Evolutionary conservation across 2,329 filamentous ascomycete species (phyloP).

Genomic region (Fusarium beomiforme): DNA sequence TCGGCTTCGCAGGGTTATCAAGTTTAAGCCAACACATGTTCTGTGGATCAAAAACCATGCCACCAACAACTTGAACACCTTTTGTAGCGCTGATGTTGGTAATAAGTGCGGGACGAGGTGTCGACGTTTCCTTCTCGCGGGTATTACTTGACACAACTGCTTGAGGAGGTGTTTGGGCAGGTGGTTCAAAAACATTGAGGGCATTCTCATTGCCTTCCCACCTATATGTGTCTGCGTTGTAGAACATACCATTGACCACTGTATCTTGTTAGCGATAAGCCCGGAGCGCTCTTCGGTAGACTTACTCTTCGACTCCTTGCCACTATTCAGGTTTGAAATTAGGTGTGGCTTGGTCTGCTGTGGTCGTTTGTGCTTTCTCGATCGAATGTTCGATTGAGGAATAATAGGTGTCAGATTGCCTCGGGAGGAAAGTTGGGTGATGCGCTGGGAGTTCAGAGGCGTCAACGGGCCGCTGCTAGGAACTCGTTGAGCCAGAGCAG

Average conservation of each 20-base stretch:
- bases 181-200: constrained; percentile 78
- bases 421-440: constrained; percentile 62
- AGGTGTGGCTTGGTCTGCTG: constrained; percentile 83
- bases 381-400: constrained; percentile 56
- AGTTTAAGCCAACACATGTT: constrained; percentile 98
- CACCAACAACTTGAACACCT: constrained; percentile 92
- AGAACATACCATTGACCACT: constrained; percentile 96
- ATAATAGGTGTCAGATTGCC: constrained; percentile 55
- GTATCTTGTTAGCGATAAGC: constrained; percentile 44
- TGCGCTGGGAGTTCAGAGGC: constrained; percentile 64
- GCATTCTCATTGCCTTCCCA: constrained; percentile 98
- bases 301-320: constrained; percentile 84
- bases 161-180: constrained; percentile 64
- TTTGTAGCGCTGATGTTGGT: constrained; percentile 87
- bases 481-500: constrained; percentile 67
- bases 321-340: constrained; percentile 82
- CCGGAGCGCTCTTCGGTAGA: not conserved
- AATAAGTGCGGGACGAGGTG: constrained; percentile 81
- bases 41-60: constrained; percentile 97
- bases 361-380: constrained; percentile 67
- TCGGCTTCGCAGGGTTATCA: constrained; percentile 57
- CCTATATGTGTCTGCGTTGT: constrained; percentile 84
- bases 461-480: constrained; percentile 64
- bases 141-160: constrained; percentile 52
- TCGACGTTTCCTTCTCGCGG: constrained; percentile 67